phyloP scores from a whole-genome alignment of 345 rosid species.

The Rhodamnia argentea region DNA sequence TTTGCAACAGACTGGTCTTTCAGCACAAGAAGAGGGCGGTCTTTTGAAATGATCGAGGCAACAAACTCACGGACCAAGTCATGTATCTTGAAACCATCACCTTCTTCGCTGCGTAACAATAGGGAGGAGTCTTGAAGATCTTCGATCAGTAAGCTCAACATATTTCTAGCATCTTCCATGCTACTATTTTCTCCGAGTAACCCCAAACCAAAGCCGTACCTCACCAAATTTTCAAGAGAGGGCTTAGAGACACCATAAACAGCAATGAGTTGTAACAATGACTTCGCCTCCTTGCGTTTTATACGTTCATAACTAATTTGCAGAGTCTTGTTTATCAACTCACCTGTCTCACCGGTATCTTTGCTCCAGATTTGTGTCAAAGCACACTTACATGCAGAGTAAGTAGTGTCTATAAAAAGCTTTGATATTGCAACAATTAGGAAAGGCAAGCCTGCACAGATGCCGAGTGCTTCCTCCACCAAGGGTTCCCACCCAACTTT shows the following conservation, averaged over 20 bases:
- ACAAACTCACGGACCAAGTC: background rate
- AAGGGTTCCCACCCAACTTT: accelerated
- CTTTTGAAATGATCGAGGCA: no score
- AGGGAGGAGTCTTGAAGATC: background rate
- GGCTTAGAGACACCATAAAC: background rate
- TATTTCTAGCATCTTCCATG: background rate
- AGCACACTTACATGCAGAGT: accelerated
- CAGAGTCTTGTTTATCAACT: background rate
- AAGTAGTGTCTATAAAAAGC: accelerated
- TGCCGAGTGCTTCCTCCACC: background rate
- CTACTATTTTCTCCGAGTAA: background rate
- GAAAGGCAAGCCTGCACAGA: background rate
- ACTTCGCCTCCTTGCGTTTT: accelerated
- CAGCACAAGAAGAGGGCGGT: background rate
- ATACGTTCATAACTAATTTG: accelerated
- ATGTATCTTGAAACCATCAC: background rate
- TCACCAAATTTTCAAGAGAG: background rate
- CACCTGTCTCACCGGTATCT: accelerated
- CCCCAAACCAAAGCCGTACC: background rate
- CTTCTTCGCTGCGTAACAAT: accelerated
- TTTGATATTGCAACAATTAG: accelerated
- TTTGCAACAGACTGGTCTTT: background rate
- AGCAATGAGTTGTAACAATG: background rate
- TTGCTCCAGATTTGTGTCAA: background rate
- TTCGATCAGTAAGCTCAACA: background rate